Base-by-base conservation (phyloP, 306 rosid genomes). In the Cicer pinnatifidum region DNA sequence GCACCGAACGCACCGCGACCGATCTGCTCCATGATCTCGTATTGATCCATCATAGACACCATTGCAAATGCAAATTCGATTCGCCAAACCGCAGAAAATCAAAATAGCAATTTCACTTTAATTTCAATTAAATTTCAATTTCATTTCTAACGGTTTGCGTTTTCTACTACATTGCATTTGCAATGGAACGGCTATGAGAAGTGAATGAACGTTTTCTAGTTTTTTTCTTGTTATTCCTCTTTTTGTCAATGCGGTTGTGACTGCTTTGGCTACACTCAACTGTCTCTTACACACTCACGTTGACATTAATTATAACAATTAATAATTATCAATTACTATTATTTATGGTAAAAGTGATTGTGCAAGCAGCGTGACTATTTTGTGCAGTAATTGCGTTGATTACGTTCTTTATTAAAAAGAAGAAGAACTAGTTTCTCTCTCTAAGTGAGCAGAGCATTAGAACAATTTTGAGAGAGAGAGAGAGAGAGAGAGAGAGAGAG, bases 11-110 rank as follows among this genome's bases (percentile, higher is more conserved):
- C 98, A 45, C 98, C 97, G 1, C 96, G 92, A 67, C 98, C 97
- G 91, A 93, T 93, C 91, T 93, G 97, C 85, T 91, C 97, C 98
- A 93, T 88, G 84, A 93, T 90, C 86, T 93, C 98, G 17, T 93
- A 93, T 64, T 91, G 93, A 91, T 91, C 97, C 98, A 93, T 89
- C 64, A 90, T 84, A 75, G 95, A 92, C 83, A 82, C 93, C 96
- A 93, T 88, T 9, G 71, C 67, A 47, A 47, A 47, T 47, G 53
- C 17, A 59, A 51, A 54, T 62, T 52, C 64, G 76, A 77, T 76
- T 77, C 75, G 75, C 45, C 13, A 11, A 69, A 9, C n/a, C 35
- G 8, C 7, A 33, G 28, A 68, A 33, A 33, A 13, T 15, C 8
- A 15, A 17, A 17, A 16, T 2, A 15, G 5, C 0, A 56, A 43